Base-by-base conservation (phyloP, 371 early-diverging fungal species). In the Syncephalastrum contaminatum region DNA sequence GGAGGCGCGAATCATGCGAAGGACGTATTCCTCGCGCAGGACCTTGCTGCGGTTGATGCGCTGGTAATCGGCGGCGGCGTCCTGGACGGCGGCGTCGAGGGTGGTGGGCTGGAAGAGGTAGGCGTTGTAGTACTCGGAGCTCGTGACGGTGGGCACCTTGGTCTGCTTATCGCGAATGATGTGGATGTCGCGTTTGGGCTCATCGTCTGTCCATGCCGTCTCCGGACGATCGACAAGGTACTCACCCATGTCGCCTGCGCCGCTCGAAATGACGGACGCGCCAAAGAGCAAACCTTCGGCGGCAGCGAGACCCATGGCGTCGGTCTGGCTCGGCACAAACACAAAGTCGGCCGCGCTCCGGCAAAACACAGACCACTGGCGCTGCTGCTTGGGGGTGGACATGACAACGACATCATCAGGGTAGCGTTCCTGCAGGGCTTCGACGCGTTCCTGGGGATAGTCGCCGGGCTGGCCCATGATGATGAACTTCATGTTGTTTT, bases 281-380 rank as follows among this genome's bases (percentile, higher is more conserved):
- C 87, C 87, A 72, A 85, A 85, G 36, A 82, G 58, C 14, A 87
- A 59, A 0, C 87, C 87, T 53, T 87, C 85, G 0, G 73, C 87
- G 7, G 87, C 87, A 8, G 83, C 73, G 7, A 85, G 60, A 0
- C 87, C 85, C 67, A 84, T 83, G 49, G 77, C 83, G 53, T 84
- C 84, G 0, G 84, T 84, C 47, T 75, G 20, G 18, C 80, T 82
- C 0, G 87, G 87, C 2, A 86, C 82, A 56, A 83, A 70, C 10
- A 80, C 67, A 63, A 82, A 75, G 54, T 87, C 87, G 6, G 87
- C 83, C 1, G 87, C 87, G 12, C 78, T 72, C 50, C 87, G 73
- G 53, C 67, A 78, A 52, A 72, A 80, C 1, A 76, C 59, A 6
- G 76, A 64, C 81, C 81, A 87, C 20, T 74, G 64, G 2, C 60